Base-by-base conservation (phyloP, 2,329 filamentous ascomycete species). In the Apiospora arundinis region DNA sequence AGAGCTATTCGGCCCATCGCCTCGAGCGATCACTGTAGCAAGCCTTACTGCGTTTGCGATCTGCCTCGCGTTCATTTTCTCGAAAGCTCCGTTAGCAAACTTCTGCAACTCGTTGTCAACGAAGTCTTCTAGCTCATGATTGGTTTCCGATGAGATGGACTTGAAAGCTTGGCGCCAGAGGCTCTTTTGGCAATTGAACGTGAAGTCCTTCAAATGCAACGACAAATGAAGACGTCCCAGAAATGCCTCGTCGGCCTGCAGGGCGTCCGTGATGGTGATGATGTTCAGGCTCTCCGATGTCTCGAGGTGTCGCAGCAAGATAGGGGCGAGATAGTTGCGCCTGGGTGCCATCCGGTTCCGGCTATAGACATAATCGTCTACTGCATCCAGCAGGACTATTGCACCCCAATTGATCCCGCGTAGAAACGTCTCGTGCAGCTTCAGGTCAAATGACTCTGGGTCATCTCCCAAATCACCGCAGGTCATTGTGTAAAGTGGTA, bases 391-490 rank as follows among this genome's bases (percentile, higher is more conserved):
- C 11, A 74, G 28, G 44, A 75, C 25, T 21, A 75, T 70, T 3
- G 74, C 72, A 11, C 71, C 69, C 74, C 74, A 75, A 28, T 74
- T 75, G 1, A 63, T 45, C 42, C 72, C 74, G 0, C 73, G 72
- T 8, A 72, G 63, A 28, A 73, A 71, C 2, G 60, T 69, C 21
- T 69, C 68, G 14, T 70, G 45, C 18, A 75, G 69, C 28, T 63
- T 70, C 23, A 72, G 56, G 21, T 75, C 70, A 8, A 75, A 69
- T 2, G 67, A 44, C 18, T 72, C 71, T 5, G 66, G 32, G 23
- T 72, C 70, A 12, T 67, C 70, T 9, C 74, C 72, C 11, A 75
- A 66, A 12, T 75, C 72, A 5, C 68, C 72, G 45, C 70, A 73
- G 44, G 70, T 73, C 21, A 74, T 56, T 23, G 63, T 67, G 21